Conservation (phyloP, 2,329 filamentous ascomycete species). For the Rutstroemia sp. region DNA sequence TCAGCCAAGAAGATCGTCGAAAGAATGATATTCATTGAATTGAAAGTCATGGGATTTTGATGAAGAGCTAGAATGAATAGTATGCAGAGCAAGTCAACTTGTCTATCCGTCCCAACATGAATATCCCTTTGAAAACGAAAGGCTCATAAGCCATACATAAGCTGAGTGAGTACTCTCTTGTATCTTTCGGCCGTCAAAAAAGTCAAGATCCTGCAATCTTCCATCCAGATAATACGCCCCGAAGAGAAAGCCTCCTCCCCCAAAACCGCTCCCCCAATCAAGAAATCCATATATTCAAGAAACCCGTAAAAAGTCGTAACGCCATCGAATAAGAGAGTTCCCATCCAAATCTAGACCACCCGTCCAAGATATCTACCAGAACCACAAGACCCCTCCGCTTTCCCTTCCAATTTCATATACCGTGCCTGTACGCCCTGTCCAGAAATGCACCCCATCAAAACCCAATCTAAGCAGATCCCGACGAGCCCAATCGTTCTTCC, state of each 20-base stretch:
- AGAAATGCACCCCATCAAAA: not conserved
- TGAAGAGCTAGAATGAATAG: too few relatives aligned
- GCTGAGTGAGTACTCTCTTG: too few relatives aligned
- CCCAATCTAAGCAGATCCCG: conserved; percentile 10
- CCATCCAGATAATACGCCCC: not conserved
- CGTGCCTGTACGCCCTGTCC: not conserved
- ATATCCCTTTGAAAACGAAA: not conserved
- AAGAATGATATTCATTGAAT: too few relatives aligned
- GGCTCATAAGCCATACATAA: too few relatives aligned
- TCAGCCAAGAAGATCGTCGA: too few relatives aligned
- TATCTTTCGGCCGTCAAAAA: not conserved
- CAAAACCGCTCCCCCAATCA: not conserved
- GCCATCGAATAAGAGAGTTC: not conserved
- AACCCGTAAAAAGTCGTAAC: not conserved
- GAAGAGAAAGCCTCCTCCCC: not conserved
- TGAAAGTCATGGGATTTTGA: too few relatives aligned
- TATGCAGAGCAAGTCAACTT: too few relatives aligned
- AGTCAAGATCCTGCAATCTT: not conserved
- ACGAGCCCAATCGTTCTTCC: conserved; percentile 47
- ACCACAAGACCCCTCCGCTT: not conserved
- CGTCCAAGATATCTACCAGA: conserved; percentile 1
- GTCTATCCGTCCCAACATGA: not conserved
- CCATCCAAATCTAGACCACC: not conserved
- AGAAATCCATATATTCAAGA: not conserved
- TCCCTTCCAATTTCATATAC: not conserved